Base-by-base conservation (phyloP, 768 basidiomycete genomes). In the Tulasnella sp. region DNA sequence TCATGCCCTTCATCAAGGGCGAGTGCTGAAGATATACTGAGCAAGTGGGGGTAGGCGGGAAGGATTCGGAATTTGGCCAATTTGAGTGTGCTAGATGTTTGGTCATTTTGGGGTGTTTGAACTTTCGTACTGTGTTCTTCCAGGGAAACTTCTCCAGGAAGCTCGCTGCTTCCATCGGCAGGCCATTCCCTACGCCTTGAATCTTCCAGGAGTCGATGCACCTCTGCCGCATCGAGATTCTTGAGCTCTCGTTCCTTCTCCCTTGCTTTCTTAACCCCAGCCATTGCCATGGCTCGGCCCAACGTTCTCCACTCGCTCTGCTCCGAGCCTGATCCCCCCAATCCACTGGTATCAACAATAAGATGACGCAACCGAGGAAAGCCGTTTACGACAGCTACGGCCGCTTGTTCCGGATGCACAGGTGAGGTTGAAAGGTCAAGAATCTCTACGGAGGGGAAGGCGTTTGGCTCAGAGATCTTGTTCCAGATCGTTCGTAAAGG, bases 391-490 rank as follows among this genome's bases (percentile, higher is more conserved):
- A 94, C 83, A 24, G 85, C 85, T 52, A 24, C 77, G 91, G 90
- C 52, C 93, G 83, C 71, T 93, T 90, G 0, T 83, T 78, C 76
- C 89, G 88, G 46, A 74, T 42, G 48, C 21, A 80, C n/a, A 12
- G 96, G 84, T 71, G 86, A 86, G 81, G 90, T 92, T 0, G 93
- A 93, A 18, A 97, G 84, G 83, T 98, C 96, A 40, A 97, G 88
- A 44, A 91, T 88, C 48, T 87, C 85, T 39, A 95, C 84, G 71
- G 82, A 83, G 1, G 88, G 91, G 80, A 88, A 88, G 5, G 88
- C 81, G 24, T 81, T 78, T 81, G 83, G 62, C 81, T 84, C 74
- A 80, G 81, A 82, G 81, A 82, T 78, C 90, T 89, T 86, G 6
- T 87, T 85, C 0, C 87, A 87, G 34, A 92, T 84, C 10, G 88